Percentiles rank a stretch among this genome's conserved stretches.
phyloP scores from a whole-genome alignment of 495 filamentous ascomycete genomes.

The Cercophora scortea region DNA sequence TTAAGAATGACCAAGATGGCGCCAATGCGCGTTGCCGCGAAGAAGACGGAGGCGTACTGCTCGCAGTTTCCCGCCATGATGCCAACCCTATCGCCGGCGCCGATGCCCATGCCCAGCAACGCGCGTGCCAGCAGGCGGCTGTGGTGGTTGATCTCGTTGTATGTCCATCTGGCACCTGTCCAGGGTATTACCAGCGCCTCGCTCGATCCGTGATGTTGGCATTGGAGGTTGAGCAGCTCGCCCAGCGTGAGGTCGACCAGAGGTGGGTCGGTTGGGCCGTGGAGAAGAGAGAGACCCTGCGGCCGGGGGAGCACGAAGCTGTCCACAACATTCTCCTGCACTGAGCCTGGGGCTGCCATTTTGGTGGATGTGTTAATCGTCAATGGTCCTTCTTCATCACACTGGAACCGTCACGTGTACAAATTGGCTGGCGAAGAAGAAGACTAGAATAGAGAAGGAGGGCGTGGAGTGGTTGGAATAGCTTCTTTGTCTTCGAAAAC shows the following conservation, averaged over 20 bases:
- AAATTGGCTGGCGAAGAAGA: no score
- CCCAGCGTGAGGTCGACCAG: slow-evolving; percentile 55
- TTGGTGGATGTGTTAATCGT: neutral
- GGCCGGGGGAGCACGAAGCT: slow-evolving; percentile 19
- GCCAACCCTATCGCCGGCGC: slow-evolving; percentile 56
- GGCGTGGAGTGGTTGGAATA: no score
- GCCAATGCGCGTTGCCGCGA: slow-evolving; percentile 58
- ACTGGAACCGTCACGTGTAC: no score
- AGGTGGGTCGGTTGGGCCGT: slow-evolving; percentile 51
- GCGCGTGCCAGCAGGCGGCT: slow-evolving; percentile 51
- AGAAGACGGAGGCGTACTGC: slow-evolving; percentile 61
- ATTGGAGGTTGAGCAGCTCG: slow-evolving; percentile 54
- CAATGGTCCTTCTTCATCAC: no score
- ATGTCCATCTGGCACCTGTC: slow-evolving; percentile 61
- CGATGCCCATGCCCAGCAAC: slow-evolving; percentile 50
- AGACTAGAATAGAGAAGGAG: no score
- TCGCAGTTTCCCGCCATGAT: slow-evolving; percentile 69
- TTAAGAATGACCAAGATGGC: slow-evolving; percentile 62
- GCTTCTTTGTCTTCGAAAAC: no score
- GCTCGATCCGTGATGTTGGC: slow-evolving; percentile 47
- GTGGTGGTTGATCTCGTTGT: slow-evolving; percentile 53
- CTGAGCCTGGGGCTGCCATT: slow-evolving; percentile 11
- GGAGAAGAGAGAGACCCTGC: slow-evolving; percentile 43
- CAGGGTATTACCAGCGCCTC: slow-evolving; percentile 60
- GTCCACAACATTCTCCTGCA: slow-evolving; percentile 10